Conservation (phyloP, 768 basidiomycete species). For the Amanita polypyramis region DNA sequence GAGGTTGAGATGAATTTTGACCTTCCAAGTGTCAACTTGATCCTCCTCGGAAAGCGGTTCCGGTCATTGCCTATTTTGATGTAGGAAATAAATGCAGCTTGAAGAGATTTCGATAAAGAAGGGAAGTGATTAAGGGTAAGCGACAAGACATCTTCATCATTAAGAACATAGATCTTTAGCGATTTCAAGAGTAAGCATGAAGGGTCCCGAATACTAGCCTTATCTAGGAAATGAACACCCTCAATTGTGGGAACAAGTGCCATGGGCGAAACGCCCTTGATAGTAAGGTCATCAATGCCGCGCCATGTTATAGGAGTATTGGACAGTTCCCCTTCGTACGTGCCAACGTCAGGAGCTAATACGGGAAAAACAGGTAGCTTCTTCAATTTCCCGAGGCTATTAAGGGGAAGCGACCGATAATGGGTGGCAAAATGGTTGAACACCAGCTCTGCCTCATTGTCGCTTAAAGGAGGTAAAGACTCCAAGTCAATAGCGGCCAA, state of each 20-base stretch:
- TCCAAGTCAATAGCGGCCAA: not conserved
- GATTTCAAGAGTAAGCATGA: constrained; percentile 20
- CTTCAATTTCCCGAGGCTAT: constrained; percentile 7
- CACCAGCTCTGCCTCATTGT: not conserved
- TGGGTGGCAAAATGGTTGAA: not conserved
- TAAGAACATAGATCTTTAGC: constrained; percentile 9
- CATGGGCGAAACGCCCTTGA: constrained; percentile 1
- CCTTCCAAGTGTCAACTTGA: constrained; percentile 16
- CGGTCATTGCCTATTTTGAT: constrained; percentile 14
- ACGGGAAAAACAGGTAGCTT: constrained; percentile 21
- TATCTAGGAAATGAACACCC: constrained; percentile 19
- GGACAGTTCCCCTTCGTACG: not conserved
- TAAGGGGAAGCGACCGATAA: not conserved
- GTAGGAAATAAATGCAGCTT: constrained; percentile 18
- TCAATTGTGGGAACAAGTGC: constrained; percentile 17
- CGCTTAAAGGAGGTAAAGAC: not conserved
- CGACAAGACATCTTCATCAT: constrained; percentile 16
- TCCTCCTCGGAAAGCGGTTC: constrained; percentile 10
- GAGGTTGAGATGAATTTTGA: constrained; percentile 18
- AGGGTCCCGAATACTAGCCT: constrained; percentile 10
- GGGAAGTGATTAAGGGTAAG: constrained; percentile 20
- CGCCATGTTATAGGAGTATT: not conserved
- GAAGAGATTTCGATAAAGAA: constrained; percentile 16
- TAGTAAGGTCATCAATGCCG: not conserved
- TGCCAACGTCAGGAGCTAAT: constrained; percentile 9